phyloP scores from a whole-genome alignment of 305 asterid species.

The Solanum chacoense region DNA sequence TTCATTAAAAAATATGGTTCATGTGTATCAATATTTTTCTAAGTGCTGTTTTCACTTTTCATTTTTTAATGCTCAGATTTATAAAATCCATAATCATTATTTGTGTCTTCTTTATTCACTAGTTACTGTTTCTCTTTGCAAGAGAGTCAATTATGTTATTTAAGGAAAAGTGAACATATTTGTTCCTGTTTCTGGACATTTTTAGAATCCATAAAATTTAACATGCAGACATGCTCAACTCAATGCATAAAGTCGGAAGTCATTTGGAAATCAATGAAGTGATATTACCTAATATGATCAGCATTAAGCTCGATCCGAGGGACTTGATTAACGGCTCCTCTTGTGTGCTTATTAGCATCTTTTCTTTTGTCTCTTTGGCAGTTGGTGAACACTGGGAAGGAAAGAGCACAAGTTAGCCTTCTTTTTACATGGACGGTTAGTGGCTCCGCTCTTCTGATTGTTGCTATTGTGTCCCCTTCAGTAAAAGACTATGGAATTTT shows the following conservation, averaged over 20 bases:
- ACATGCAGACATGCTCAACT: background rate
- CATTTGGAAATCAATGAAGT: background rate
- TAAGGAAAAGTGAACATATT: background rate
- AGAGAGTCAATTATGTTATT: background rate
- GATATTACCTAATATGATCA: background rate
- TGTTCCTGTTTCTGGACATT: background rate
- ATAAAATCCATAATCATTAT: background rate
- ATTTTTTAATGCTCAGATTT: background rate
- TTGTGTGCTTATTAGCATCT: constrained; percentile 5
- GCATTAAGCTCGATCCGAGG: background rate
- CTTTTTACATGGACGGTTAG: constrained; percentile 98
- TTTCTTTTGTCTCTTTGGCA: constrained; percentile 22
- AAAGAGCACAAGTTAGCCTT: constrained; percentile 97
- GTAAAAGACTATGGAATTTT: background rate
- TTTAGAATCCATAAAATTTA: background rate
- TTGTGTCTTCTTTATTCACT: background rate
- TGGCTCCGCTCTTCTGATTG: background rate
- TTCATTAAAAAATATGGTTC: background rate
- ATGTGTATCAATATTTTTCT: background rate
- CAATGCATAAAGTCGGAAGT: background rate
- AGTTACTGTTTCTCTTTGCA: background rate
- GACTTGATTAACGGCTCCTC: constrained; percentile 1
- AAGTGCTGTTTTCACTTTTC: background rate
- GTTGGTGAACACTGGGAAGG: constrained; percentile 98
- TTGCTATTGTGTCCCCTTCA: background rate